Evolutionary conservation across 2,329 filamentous ascomycete species (phyloP).

Genomic region (Phialophora verrucosa): DNA sequence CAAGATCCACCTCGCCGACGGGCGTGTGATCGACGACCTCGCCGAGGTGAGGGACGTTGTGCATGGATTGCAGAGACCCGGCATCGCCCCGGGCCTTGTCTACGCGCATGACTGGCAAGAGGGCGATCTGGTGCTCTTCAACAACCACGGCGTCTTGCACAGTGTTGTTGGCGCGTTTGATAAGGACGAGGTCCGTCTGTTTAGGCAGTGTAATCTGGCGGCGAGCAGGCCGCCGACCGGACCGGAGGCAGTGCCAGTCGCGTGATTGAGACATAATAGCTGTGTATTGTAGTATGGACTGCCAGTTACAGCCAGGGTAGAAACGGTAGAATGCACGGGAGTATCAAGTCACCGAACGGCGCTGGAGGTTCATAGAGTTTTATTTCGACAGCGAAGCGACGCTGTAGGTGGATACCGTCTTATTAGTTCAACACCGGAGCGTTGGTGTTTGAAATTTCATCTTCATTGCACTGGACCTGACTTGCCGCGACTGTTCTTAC

Average conservation of each 20-base stretch:
- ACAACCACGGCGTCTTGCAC: conserved; percentile 77
- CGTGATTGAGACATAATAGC: background rate
- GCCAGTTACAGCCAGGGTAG: background rate
- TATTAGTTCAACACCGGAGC: too few species aligned
- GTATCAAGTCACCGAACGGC: too few species aligned
- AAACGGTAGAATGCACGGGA: too few species aligned
- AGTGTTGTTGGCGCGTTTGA: conserved; percentile 76
- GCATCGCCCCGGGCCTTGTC: conserved; percentile 70
- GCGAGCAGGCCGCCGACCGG: conserved; percentile 64
- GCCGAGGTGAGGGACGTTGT: conserved; percentile 70
- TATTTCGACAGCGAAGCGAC: too few species aligned
- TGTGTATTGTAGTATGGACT: background rate
- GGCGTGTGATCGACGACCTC: conserved; percentile 72
- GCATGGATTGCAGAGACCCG: conserved; percentile 73
- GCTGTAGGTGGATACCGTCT: too few species aligned
- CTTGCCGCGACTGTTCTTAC: too few species aligned
- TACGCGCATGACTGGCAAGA: conserved; percentile 79
- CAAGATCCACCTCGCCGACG: conserved; percentile 70
- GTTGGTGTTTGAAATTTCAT: too few species aligned
- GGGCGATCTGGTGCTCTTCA: conserved; percentile 77
- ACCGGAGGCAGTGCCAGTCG: conserved; percentile 43
- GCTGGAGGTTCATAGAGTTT: too few species aligned
- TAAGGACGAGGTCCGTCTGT: conserved; percentile 74
- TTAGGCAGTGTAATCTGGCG: conserved; percentile 81
- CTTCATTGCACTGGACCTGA: too few species aligned